Evolutionary conservation across 352 stramenopile genomes (phyloP), one percentile per base, ranked within the genome.

Genomic region (Phytophthora colocasiae): DNA sequence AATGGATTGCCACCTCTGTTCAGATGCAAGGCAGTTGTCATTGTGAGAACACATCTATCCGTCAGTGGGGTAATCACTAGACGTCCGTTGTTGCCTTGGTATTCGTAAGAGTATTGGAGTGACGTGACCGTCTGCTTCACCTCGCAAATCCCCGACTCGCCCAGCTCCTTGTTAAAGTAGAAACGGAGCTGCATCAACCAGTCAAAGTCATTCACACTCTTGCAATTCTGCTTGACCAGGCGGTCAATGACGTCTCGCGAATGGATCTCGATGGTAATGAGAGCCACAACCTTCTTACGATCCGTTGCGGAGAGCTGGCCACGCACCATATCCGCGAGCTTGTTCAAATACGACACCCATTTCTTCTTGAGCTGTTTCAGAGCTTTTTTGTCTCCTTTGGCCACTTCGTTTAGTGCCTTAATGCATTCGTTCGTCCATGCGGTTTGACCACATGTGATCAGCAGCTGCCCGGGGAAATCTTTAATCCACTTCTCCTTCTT

Each of bases 251-350:
- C 95, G 71, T 99, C 96, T 34, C 96, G 92, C 58, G 93, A 98
- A 59, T 99, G 96, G 41, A 99, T 98, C 71, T 99, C 96, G 68
- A 98, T 98, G 32, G 96, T 98, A 74, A 99, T 98, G 14, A 99
- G 76, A 38, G 95, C 97, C 36, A 99, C 98, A 6, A 98, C 96
- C 78, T 99, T 98, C 50, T 96, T 98, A 15, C 96, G 91, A 12
- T 98, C 93, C 26, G 92, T 95, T 4, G 89, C 70, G 10, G 86
- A 91, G 4, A 98, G 77, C 56, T 96, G 84, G 0, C 91, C 90
- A 14, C 92, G 88, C 47, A 98, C 90, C 88, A 98, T 96, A 45
- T 98, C 92, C 0, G 91, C 96, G 3, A 98, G 84, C 29, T 97
- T 97, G 71, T 98, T 97, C 10, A 98, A 60, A 49, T 98, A 98